A percentile compares a stretch with the other conserved stretches of the same genome.
phyloP scores from a whole-genome alignment of 805 yeast genomes.

The Jamesozyma rosinii region DNA sequence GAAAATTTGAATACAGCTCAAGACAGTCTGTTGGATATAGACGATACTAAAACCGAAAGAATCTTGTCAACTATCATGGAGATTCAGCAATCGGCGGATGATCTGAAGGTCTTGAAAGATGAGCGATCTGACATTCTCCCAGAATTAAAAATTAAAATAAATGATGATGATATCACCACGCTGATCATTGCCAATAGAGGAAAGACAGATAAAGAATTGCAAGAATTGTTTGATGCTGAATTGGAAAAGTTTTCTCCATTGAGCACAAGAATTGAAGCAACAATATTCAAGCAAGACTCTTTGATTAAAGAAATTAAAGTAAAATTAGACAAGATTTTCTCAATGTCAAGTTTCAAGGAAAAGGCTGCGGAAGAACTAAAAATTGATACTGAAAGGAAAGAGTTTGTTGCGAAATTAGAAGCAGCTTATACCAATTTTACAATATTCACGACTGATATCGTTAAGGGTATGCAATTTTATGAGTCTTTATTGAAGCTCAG shows the following conservation, averaged over 20 bases:
- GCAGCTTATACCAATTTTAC: slow-evolving; percentile 51
- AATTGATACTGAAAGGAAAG: slow-evolving; percentile 28
- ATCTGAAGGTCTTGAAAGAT: slow-evolving; percentile 50
- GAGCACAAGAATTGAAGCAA: slow-evolving; percentile 54
- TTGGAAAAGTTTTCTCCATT: slow-evolving; percentile 66
- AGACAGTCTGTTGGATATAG: slow-evolving; percentile 58
- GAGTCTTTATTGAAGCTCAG: slow-evolving; percentile 32
- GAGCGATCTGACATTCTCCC: slow-evolving; percentile 54
- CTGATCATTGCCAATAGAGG: slow-evolving; percentile 57
- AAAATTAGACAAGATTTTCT: slow-evolving; percentile 39
- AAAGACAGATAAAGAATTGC: slow-evolving; percentile 48
- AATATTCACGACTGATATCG: slow-evolving; percentile 47
- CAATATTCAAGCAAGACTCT: slow-evolving; percentile 55
- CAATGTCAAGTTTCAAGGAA: slow-evolving; percentile 37
- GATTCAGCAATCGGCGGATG: slow-evolving; percentile 50
- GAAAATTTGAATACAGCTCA: slow-evolving; percentile 9
- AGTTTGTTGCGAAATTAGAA: slow-evolving; percentile 35
- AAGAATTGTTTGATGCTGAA: slow-evolving; percentile 57
- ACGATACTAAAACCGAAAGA: slow-evolving; percentile 35
- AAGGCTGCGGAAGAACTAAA: slow-evolving; percentile 32
- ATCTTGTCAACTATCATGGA: slow-evolving; percentile 35
- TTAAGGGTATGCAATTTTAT: slow-evolving; percentile 59
- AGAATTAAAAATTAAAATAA: slow-evolving; percentile 61
- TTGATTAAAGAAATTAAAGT: slow-evolving; percentile 40
- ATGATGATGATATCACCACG: slow-evolving; percentile 76